phyloP scores from a whole-genome alignment of 257 asterid species.

The Asclepias syriaca region DNA sequence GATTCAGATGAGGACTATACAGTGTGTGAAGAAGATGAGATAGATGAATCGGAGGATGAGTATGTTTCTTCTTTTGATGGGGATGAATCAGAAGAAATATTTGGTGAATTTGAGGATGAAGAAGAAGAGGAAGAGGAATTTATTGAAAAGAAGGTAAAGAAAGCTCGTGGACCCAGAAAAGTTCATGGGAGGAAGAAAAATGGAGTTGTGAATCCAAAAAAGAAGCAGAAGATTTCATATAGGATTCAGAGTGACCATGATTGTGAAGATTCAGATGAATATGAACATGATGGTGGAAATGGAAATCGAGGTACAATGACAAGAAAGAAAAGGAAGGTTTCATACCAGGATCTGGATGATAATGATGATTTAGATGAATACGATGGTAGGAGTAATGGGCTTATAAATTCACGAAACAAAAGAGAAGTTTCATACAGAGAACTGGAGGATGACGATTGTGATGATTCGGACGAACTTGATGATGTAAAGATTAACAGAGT shows the following conservation, averaged over 20 bases:
- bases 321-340: slow-evolving; percentile 26
- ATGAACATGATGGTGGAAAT: slow-evolving; percentile 23
- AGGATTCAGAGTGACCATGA: slow-evolving; percentile 26
- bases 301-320: slow-evolving; percentile 32
- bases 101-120: slow-evolving; percentile 39
- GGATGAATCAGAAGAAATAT: slow-evolving; percentile 64
- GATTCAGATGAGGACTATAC: slow-evolving; percentile 77
- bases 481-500: slow-evolving; percentile 32
- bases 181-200: slow-evolving; percentile 35
- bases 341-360: slow-evolving; percentile 29
- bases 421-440: slow-evolving; percentile 11
- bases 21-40: slow-evolving; percentile 55
- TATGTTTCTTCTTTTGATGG: slow-evolving; percentile 63
- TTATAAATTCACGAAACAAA: slow-evolving; percentile 21
- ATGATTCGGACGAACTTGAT: slow-evolving; percentile 19
- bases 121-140: slow-evolving; percentile 29
- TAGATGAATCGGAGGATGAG: slow-evolving; percentile 58
- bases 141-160: slow-evolving; percentile 41
- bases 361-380: slow-evolving; percentile 23
- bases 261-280: slow-evolving; percentile 22
- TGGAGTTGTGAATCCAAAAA: slow-evolving; percentile 31
- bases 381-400: slow-evolving; percentile 18
- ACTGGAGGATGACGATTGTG: slow-evolving; percentile 29
- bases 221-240: slow-evolving; percentile 11
- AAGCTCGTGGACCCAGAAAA: slow-evolving; percentile 28